Evolutionary conservation across 176 grass and related monocot genomes (phyloP).

Genomic region (Ananas comosus): DNA sequence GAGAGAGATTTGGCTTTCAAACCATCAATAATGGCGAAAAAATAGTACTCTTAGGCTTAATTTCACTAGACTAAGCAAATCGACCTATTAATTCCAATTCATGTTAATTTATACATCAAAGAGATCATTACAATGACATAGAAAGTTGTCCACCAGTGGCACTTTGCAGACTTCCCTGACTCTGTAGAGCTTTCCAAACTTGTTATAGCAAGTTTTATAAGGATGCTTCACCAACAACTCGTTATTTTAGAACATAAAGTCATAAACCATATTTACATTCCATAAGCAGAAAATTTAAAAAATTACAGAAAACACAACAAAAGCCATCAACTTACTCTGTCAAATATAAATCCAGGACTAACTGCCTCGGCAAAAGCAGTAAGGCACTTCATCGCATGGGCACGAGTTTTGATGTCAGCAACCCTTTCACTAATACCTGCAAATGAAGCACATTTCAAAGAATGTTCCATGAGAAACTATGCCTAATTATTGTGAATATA

Average conservation of each 20-base stretch:
- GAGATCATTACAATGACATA: neutral
- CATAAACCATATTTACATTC: neutral
- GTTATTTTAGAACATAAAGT: neutral
- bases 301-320: neutral
- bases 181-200: neutral
- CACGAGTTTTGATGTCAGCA: slow-evolving; percentile 95
- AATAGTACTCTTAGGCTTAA: too few relatives aligned
- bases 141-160: neutral
- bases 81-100: too few relatives aligned
- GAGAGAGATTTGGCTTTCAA: neutral
- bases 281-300: neutral
- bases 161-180: neutral
- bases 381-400: slow-evolving; percentile 88
- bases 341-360: slow-evolving; percentile 95
- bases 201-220: neutral
- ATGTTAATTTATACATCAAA: too few relatives aligned
- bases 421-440: slow-evolving; percentile 92
- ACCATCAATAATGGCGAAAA: neutral
- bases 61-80: too few relatives aligned
- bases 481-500: neutral
- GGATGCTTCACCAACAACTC: neutral
- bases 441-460: slow-evolving; percentile 10
- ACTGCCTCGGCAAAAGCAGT: slow-evolving; percentile 88
- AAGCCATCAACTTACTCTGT: slow-evolving; percentile 49
- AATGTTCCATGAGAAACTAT: neutral